A percentile compares a stretch with the other conserved stretches of the same genome.
phyloP scores from a whole-genome alignment of 73 alveolate species.

The Halteria grandinella region DNA sequence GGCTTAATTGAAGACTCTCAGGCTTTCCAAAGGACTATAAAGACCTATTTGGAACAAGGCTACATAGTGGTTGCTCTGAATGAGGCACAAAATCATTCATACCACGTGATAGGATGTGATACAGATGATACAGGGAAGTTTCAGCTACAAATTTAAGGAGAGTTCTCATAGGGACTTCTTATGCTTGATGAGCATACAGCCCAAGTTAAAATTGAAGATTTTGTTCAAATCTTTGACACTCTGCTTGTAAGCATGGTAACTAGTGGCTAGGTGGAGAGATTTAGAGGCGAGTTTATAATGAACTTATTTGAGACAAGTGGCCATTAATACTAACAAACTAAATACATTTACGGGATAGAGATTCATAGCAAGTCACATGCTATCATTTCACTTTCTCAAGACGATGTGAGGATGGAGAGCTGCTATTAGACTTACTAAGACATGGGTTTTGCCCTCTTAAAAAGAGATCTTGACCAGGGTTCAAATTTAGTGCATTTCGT shows the following conservation, averaged over 20 bases:
- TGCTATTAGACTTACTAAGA: conserved; percentile 50
- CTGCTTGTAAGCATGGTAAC: conserved; percentile 57
- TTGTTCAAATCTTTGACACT: conserved; percentile 45
- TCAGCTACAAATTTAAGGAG: no score
- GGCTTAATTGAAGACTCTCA: conserved; percentile 56
- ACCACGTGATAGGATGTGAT: no score
- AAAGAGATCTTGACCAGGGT: conserved; percentile 47
- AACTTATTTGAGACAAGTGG: no score
- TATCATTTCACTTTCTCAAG: conserved; percentile 64
- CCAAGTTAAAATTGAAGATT: no score
- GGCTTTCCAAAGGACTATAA: conserved; percentile 50
- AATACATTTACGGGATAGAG: conserved; percentile 46
- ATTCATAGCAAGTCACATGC: conserved; percentile 37
- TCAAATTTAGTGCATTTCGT: conserved; percentile 21
- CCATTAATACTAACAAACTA: no score
- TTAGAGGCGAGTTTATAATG: conserved; percentile 58
- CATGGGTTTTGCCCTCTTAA: conserved; percentile 61
- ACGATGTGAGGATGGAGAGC: conserved; percentile 70
- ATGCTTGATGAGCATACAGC: no score
- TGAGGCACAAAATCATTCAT: no score
- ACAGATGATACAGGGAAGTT: no score
- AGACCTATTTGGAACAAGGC: conserved; percentile 79
- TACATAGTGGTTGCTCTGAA: conserved; percentile 74
- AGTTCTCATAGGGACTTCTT: no score
- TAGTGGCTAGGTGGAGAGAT: conserved; percentile 44